Evolutionary conservation across 2,329 filamentous ascomycete species (phyloP), one percentile per base, ranked within the genome.

Genomic region (Cytospora schulzeri): DNA sequence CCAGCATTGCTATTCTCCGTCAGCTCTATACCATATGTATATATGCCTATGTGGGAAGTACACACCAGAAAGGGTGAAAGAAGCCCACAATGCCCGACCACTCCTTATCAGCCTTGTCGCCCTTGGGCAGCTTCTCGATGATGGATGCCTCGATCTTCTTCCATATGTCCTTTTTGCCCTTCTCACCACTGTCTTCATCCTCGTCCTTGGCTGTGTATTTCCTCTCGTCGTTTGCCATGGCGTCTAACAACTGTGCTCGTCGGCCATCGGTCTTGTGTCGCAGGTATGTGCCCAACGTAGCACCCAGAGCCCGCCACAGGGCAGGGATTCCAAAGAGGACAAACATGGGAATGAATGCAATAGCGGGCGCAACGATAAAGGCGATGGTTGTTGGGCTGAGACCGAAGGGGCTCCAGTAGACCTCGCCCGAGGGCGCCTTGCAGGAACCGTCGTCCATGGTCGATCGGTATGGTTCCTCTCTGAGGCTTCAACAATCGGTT

Each of bases 41-140:
- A 9, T 11, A 7, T 14, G n/a, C 15, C 5, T 8, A 6, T 11
- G 2, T 11, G 1, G n/a, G n/a, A 63, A 33, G 8, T 38, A 73
- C 84, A 68, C 81, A 94, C 91, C 95, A 98, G 76, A 97, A 99
- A 1, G 95, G 95, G 76, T 99, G 95, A 75, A 99, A 97, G 83
- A 99, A 98, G 55, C 92, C 95, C 68, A 98, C 87, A 60, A 97
- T 88, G 35, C 93, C 93, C 67, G 88, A 83, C 91, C 91, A 97
- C 54, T 90, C 83, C 69, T 84, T 80, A 65, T 83, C 80, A 14
- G 75, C 77, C 62, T 77, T 77, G 62, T 77, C 74, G 55, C 73
- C 73, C 65, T 74, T 72, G 75, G 76, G 68, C 75, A 80, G 71
- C 17, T 71, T 72, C 9, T 71, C 75, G 2, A 67, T 58, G 4